These are phyloP conservation scores for Cercospora sojina DNA, from an alignment of 2,329 filamentous ascomycete species.

Conservation along the genomic window DNA sequence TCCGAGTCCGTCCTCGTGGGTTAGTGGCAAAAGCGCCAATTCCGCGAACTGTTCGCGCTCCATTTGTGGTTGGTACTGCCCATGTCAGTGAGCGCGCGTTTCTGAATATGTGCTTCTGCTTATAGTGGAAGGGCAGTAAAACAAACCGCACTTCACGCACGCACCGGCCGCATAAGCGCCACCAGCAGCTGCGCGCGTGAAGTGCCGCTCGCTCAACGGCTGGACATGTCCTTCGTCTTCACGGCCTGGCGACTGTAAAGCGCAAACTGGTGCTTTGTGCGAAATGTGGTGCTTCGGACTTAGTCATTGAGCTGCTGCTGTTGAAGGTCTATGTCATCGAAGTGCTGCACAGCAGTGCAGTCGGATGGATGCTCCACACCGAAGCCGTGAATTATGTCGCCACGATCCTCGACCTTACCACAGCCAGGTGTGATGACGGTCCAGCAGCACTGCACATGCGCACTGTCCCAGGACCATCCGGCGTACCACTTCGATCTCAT, in stretches of 20 bases:
- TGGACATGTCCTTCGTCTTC: neutral
- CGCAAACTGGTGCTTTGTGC: neutral
- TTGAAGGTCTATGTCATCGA: neutral
- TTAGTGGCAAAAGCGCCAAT: neutral
- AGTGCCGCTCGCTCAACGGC: neutral
- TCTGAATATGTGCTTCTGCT: neutral
- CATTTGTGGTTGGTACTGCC: neutral
- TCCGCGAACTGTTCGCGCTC: neutral
- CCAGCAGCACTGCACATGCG: neutral
- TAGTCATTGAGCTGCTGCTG: neutral
- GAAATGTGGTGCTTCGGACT: neutral
- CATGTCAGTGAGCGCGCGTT: neutral
- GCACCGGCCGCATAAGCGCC: neutral
- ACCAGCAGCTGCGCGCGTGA: neutral
- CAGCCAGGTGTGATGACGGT: neutral
- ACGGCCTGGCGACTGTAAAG: neutral
- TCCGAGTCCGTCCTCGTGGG: slow-evolving; percentile 18
- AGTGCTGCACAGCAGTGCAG: neutral
- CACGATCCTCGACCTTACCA: neutral
- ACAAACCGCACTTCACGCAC: neutral
- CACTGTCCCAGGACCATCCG: neutral
- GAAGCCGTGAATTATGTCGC: neutral
- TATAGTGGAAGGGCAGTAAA: neutral
- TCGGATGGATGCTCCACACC: neutral
- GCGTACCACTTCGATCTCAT: neutral